Evolutionary conservation across 768 basidiomycete genomes (phyloP).

Genomic region (Boletus subcaerulescens): DNA sequence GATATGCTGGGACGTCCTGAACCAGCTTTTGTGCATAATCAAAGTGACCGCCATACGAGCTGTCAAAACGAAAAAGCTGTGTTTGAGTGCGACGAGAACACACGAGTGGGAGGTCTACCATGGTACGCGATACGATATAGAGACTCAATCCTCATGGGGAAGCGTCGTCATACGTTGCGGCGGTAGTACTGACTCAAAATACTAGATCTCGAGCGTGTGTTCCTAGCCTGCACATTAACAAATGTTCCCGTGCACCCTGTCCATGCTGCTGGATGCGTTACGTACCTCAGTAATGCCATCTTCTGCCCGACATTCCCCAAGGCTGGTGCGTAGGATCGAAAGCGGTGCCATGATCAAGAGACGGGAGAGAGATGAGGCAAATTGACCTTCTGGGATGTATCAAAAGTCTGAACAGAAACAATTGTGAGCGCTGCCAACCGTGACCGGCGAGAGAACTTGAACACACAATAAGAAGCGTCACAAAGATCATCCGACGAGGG

Average conservation of each 20-base stretch:
- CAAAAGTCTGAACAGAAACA: no score
- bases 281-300: slow-evolving; percentile 68
- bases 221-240: slow-evolving; percentile 47
- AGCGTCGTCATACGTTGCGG: slow-evolving; percentile 77
- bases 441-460: no score
- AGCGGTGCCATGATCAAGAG: no score
- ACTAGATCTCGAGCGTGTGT: slow-evolving; percentile 89
- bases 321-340: slow-evolving; percentile 64
- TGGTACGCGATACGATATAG: slow-evolving; percentile 23
- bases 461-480: no score
- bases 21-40: slow-evolving; percentile 62
- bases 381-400: no score
- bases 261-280: background rate
- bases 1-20: slow-evolving; percentile 50
- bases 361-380: no score
- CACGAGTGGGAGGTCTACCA: slow-evolving; percentile 6
- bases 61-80: slow-evolving; percentile 48
- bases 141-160: slow-evolving; percentile 91
- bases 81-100: background rate
- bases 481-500: no score
- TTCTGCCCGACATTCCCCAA: slow-evolving; percentile 74
- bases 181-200: slow-evolving; percentile 85
- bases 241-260: background rate
- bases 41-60: slow-evolving; percentile 84
- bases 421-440: no score